These are phyloP conservation scores for Prosopis cineraria DNA, from an alignment of 306 rosid species.

Conservation along the genomic window DNA sequence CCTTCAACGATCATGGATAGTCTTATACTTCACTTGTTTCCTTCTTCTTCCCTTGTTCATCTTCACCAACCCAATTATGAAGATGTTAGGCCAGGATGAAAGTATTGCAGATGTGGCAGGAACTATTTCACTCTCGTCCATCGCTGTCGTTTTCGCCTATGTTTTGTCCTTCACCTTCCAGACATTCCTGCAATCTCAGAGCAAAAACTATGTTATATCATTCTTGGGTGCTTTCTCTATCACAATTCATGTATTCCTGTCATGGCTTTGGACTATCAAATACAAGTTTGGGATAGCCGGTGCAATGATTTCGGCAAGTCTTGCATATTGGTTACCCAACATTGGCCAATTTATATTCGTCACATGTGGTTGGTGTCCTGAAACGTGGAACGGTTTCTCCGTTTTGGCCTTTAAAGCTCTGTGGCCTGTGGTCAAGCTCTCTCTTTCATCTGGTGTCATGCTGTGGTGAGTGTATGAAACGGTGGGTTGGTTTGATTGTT, in stretches of 20 bases:
- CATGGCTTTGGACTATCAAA: not conserved
- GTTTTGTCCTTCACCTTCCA: slow-evolving; percentile 29
- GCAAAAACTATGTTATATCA: not conserved
- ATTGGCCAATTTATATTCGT: not conserved
- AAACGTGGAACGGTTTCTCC: not conserved
- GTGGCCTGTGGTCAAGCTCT: not conserved
- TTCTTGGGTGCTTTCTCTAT: not conserved
- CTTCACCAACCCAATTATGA: slow-evolving; percentile 47
- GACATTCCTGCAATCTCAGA: not conserved
- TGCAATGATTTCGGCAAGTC: not conserved
- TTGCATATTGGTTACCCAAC: not conserved
- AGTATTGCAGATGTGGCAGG: slow-evolving; percentile 44
- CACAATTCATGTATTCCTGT: not conserved
- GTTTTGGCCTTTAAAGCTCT: not conserved
- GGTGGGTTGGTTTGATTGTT: not conserved
- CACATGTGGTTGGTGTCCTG: not conserved
- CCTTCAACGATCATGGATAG: too few species aligned
- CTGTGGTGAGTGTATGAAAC: not conserved
- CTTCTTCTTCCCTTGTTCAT: slow-evolving; percentile 45
- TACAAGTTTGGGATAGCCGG: not conserved
- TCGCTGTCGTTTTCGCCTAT: slow-evolving; percentile 38
- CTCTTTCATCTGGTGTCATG: not conserved
- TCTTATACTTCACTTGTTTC: slow-evolving; percentile 18
- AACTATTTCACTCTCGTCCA: slow-evolving; percentile 43
- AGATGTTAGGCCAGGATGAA: slow-evolving; percentile 37